Evolutionary conservation across 139 green algal genomes (phyloP).

Genomic region (Chlamydomonas sp.): DNA sequence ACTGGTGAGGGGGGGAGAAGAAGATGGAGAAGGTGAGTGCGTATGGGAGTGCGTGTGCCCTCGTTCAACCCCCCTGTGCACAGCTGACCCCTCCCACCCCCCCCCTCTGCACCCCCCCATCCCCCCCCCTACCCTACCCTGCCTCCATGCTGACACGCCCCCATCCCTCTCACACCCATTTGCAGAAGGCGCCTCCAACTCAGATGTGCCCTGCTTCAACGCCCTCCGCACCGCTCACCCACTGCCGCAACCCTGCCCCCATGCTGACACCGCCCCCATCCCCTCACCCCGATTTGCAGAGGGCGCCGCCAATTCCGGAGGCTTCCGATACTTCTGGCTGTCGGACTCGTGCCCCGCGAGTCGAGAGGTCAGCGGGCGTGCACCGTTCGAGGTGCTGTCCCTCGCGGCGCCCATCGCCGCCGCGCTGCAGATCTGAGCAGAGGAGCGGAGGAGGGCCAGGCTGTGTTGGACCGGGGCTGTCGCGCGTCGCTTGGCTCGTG

Average conservation of each 20-base stretch:
- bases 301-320: neutral
- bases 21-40: no score
- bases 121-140: neutral
- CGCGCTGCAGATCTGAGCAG: constrained; percentile 82
- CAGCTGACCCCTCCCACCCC: neutral
- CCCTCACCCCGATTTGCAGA: neutral
- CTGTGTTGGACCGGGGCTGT: no score
- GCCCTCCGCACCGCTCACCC: neutral
- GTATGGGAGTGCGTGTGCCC: no score
- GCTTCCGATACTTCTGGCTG: constrained; percentile 82
- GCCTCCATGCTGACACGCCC: neutral
- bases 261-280: neutral
- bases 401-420: constrained; percentile 82
- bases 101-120: neutral
- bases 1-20: no score
- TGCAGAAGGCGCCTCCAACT: neutral
- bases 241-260: neutral
- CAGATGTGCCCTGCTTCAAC: neutral
- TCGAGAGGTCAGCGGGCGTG: constrained; percentile 40
- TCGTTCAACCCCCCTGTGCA: neutral
- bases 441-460: no score
- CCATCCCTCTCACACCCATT: neutral
- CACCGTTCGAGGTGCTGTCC: constrained; percentile 87
- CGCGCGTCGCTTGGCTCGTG: no score
- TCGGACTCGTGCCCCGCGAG: constrained; percentile 90